Conservation (phyloP, 1,139 yeast species). For the Zygoascus sp. region DNA sequence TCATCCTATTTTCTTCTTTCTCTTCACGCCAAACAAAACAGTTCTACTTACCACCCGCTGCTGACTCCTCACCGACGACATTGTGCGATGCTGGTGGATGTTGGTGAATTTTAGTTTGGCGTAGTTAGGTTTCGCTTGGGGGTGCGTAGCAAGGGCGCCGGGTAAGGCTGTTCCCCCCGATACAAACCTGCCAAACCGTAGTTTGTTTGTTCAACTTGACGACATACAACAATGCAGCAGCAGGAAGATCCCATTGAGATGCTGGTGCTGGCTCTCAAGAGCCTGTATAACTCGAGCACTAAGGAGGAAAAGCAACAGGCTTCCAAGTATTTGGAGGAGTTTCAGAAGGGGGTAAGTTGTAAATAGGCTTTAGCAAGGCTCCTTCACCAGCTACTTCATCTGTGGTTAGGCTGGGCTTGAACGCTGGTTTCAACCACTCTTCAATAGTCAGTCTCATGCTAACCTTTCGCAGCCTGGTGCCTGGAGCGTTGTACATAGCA, state of each 20-base stretch:
- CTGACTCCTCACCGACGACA: conserved; percentile 30
- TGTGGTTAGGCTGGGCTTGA: no score
- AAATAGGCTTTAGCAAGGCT: no score
- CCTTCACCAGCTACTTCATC: no score
- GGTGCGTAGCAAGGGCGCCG: no score
- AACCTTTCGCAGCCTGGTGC: conserved; percentile 33
- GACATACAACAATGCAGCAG: not conserved
- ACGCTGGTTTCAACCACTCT: no score
- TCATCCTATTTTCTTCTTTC: not conserved
- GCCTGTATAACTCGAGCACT: conserved; percentile 56
- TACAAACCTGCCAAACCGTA: not conserved
- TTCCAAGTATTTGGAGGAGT: conserved; percentile 62
- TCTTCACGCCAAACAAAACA: not conserved
- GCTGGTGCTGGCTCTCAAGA: conserved; percentile 48
- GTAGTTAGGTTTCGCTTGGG: no score
- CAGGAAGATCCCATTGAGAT: conserved; percentile 11
- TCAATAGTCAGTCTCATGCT: no score
- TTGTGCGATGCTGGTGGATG: not conserved
- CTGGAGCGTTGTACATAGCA: conserved; percentile 37
- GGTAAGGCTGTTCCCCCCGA: no score
- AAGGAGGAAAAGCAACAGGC: conserved; percentile 56
- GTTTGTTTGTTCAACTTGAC: not conserved
- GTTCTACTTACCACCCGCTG: conserved; percentile 39
- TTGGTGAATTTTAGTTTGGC: not conserved
- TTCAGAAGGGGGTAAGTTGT: conserved; percentile 69